Percentiles rank a stretch among this genome's conserved stretches.
These are phyloP conservation scores for Digitaria exilis DNA, from an alignment of 202 grass and related monocot species.

Conservation along the genomic window DNA sequence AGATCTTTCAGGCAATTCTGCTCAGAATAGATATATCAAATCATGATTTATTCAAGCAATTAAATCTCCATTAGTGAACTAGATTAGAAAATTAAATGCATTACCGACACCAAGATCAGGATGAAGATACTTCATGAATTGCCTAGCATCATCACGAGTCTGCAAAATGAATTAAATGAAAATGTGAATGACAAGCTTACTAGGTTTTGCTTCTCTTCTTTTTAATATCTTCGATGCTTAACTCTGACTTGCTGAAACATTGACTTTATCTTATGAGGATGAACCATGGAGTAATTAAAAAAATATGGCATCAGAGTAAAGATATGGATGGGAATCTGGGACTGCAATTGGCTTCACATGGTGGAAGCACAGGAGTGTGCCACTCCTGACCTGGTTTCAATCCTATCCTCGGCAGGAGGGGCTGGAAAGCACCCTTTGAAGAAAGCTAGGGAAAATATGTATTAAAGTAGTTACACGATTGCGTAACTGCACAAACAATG, in stretches of 20 bases:
- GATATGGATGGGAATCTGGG: background rate
- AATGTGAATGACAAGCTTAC: slow-evolving; percentile 1
- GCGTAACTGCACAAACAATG: background rate
- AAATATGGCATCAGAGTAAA: background rate
- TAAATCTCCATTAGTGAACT: slow-evolving; percentile 12
- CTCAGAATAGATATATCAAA: slow-evolving; percentile 40
- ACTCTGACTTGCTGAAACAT: slow-evolving; percentile 11
- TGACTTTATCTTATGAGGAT: slow-evolving; percentile 10
- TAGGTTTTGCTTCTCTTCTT: background rate
- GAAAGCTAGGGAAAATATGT: background rate
- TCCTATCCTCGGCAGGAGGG: slow-evolving; percentile 5
- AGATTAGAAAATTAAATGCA: slow-evolving; percentile 36
- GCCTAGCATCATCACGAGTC: slow-evolving; percentile 93
- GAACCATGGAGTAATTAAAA: background rate
- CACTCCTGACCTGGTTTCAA: background rate
- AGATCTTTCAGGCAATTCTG: slow-evolving; percentile 99
- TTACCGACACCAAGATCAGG: slow-evolving; percentile 96
- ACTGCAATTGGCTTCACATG: background rate
- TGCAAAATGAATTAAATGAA: slow-evolving; percentile 48
- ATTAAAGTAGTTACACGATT: slow-evolving; percentile 20
- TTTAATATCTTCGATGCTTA: background rate
- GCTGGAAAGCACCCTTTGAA: slow-evolving; percentile 26
- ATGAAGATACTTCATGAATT: slow-evolving; percentile 98
- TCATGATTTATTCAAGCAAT: slow-evolving; percentile 35
- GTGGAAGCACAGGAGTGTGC: background rate